Percentiles rank a stretch among this genome's conserved stretches.
Evolutionary conservation across 257 asterid species (phyloP).

Genomic region (Solanum etuberosum): DNA sequence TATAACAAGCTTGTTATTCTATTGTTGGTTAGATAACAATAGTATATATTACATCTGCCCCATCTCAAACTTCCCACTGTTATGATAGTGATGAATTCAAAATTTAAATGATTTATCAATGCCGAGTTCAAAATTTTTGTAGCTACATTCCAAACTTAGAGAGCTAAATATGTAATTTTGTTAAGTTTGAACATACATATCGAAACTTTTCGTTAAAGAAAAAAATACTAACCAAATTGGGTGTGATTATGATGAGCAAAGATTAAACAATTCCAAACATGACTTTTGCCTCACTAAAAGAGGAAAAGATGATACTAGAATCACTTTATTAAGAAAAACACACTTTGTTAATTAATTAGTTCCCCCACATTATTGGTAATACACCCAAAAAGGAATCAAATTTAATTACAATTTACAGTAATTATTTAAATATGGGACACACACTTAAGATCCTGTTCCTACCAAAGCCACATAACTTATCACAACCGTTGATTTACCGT

Average conservation of each 20-base stretch:
- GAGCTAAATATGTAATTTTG: background rate
- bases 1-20: background rate
- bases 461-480: background rate
- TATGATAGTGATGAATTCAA: background rate
- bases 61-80: background rate
- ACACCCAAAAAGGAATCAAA: background rate
- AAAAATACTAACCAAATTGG: background rate
- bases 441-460: background rate
- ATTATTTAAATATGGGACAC: background rate
- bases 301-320: background rate
- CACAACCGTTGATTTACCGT: background rate
- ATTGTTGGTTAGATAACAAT: background rate
- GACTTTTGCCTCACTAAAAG: background rate
- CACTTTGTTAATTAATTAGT: background rate
- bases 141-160: rapidly evolving
- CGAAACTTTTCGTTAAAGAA: background rate
- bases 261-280: background rate
- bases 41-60: too few relatives aligned
- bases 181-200: background rate
- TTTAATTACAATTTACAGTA: background rate
- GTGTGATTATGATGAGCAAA: background rate
- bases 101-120: background rate
- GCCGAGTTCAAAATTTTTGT: rapidly evolving
- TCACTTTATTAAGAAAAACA: background rate
- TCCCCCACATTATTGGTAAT: background rate